Evolutionary conservation across 1,284 basidiomycete species (phyloP).

Genomic region (Rhodotorula sp.): DNA sequence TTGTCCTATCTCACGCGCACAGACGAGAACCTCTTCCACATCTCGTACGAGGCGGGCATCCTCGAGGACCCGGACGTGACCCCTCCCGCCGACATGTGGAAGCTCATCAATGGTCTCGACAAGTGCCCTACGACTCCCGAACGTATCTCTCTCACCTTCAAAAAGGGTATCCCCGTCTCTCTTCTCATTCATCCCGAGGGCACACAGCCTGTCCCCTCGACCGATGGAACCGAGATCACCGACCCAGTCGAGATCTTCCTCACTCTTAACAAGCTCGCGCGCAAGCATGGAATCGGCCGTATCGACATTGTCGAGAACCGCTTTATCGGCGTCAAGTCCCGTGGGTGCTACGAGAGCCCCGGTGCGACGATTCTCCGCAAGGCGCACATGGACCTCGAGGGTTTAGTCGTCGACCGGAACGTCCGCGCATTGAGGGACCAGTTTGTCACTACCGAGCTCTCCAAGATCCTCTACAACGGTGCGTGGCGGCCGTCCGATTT

Average conservation of each 20-base stretch:
- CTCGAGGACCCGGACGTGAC: constrained; percentile 95
- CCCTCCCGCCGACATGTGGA: constrained; percentile 99
- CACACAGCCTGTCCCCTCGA: constrained; percentile 28
- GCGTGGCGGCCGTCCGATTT: constrained; percentile 53
- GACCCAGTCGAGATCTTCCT: constrained; percentile 96
- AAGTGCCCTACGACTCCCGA: constrained; percentile 79
- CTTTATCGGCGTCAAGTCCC: constrained; percentile 98
- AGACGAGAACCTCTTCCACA: constrained; percentile 99
- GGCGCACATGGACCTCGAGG: constrained; percentile 95
- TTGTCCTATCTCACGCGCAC: not conserved
- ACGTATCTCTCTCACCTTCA: constrained; percentile 79
- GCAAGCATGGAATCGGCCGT: constrained; percentile 92
- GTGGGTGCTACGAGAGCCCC: constrained; percentile 97
- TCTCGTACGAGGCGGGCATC: constrained; percentile 98
- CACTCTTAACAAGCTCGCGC: constrained; percentile 83
- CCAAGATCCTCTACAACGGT: constrained; percentile 92
- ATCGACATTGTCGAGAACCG: constrained; percentile 99
- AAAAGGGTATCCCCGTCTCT: constrained; percentile 78
- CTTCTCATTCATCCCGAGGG: constrained; percentile 58
- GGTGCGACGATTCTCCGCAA: constrained; percentile 92
- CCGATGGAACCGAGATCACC: constrained; percentile 58
- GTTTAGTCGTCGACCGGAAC: constrained; percentile 94
- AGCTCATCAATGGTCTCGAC: constrained; percentile 83
- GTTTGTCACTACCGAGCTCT: constrained; percentile 86
- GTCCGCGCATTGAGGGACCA: constrained; percentile 92